phyloP scores from a whole-genome alignment of 179 eudicot species.

The Vitellaria paradoxa region DNA sequence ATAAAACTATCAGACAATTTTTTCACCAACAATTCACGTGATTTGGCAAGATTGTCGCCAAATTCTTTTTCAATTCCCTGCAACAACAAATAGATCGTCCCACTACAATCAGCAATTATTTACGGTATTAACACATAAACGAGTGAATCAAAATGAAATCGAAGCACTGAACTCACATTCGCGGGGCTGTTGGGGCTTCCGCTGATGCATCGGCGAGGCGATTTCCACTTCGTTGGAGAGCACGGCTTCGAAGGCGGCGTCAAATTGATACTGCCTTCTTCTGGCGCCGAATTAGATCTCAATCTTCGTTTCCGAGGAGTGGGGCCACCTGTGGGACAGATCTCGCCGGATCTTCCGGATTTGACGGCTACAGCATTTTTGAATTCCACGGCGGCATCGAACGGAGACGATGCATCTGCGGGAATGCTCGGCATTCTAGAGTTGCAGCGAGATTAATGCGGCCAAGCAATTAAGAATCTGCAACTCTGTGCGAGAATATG shows the following conservation, averaged over 20 bases:
- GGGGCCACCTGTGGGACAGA: slow-evolving; percentile 2
- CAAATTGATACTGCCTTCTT: slow-evolving; percentile 20
- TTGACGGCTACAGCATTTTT: background rate
- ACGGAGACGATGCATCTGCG: slow-evolving; percentile 19
- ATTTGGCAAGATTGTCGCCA: slow-evolving; percentile 24
- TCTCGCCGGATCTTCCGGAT: slow-evolving; percentile 2
- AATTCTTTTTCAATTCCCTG: slow-evolving; percentile 44
- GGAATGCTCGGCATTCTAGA: slow-evolving; percentile 50
- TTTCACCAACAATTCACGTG: slow-evolving; percentile 35
- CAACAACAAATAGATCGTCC: background rate
- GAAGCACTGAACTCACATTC: slow-evolving; percentile 26
- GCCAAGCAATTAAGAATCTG: background rate
- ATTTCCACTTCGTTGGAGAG: slow-evolving; percentile 40
- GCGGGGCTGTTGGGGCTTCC: slow-evolving; percentile 42
- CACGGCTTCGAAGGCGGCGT: slow-evolving; percentile 5
- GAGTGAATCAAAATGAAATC: background rate
- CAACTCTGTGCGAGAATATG: background rate
- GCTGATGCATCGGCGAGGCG: slow-evolving; percentile 44
- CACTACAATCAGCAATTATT: background rate
- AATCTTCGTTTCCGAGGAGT: slow-evolving; percentile 48
- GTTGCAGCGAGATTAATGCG: background rate
- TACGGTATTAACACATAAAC: background rate
- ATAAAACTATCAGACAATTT: slow-evolving; percentile 45
- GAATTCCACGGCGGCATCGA: slow-evolving; percentile 19
- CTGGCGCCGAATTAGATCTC: slow-evolving; percentile 41